Base-by-base conservation (phyloP, 108 stramenopile species). In the Cyclotella cryptica region DNA sequence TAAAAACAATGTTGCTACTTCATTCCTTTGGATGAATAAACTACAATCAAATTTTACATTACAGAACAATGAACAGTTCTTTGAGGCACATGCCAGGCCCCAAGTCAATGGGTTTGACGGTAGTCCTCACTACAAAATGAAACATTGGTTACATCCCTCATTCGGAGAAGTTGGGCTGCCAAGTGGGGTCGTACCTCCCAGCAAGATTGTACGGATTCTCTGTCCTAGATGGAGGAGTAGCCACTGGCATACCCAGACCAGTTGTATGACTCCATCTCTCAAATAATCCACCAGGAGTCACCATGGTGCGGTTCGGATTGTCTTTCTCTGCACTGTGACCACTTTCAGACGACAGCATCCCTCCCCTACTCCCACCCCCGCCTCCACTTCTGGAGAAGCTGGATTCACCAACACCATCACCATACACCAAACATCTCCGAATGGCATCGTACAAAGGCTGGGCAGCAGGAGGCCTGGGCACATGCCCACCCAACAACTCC, bases 401-500 rank as follows among this genome's bases (percentile, higher is more conserved):
- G 13, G 14, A 21, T 61, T 41, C 68, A 26, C 65, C 47, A 29
- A 47, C 61, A 17, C 49, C 45, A 17, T 53, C 72, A 0, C 82
- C 92, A 71, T 96, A 95, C 4, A 93, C 87, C 47, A 91, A 90
- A 79, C 92, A 94, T 42, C 96, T 75, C 66, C 83, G 81, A 69
- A 96, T 71, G 43, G 92, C 91, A 79, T 94, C 96, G 68, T 96
- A 96, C 66, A 96, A 66, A 28, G 96, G 96, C 53, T 93, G 88
- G 35, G 96, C 96, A 18, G 96, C 96, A 29, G 92, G 91, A 7
- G 96, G 96, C 0, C 81, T 85, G 0, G 93, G 87, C 15, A 94
- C 85, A 42, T 75, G 39, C 28, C 96, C 96, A 28, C 52, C 66
- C 58, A 97, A 77, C 8, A 97, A 67, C 57, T 94, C 93, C 27